Conservation (phyloP, 2,329 filamentous ascomycete genomes). For the Escovopsis weberi region DNA sequence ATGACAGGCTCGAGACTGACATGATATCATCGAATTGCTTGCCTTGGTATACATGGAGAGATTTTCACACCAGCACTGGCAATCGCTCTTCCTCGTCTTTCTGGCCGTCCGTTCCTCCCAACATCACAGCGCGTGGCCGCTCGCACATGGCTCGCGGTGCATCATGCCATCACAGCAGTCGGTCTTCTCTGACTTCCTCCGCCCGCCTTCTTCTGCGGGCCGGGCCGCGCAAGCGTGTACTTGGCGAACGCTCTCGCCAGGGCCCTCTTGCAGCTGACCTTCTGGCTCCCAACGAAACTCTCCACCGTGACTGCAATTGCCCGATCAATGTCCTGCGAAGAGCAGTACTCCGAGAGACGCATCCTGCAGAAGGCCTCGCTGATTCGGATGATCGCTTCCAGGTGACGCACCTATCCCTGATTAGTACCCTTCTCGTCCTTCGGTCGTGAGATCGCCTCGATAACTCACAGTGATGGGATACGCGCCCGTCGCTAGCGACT, state of each 20-base stretch:
- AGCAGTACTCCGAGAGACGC: conserved; percentile 94
- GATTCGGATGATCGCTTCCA: conserved; percentile 95
- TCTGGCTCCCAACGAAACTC: conserved; percentile 90
- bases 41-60: too few relatives aligned
- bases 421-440: conserved; percentile 1
- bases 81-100: too few relatives aligned
- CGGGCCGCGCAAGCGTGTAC: conserved; percentile 52
- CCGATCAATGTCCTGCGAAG: conserved; percentile 79
- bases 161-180: conserved; percentile 15
- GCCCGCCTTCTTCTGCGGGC: conserved; percentile 15
- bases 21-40: too few relatives aligned
- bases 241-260: conserved; percentile 90
- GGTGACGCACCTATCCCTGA: conserved; percentile 65
- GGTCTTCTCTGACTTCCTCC: conserved; percentile 14
- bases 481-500: conserved; percentile 83
- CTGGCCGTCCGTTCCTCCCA: too few relatives aligned
- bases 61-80: too few relatives aligned
- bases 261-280: conserved; percentile 95
- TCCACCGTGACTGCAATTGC: conserved; percentile 95
- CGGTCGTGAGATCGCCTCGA: neutral
- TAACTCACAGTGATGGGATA: conserved; percentile 88
- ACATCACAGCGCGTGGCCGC: too few relatives aligned
- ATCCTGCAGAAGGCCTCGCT: conserved; percentile 92
- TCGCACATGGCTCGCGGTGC: too few relatives aligned
- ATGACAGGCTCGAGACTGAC: too few relatives aligned